A percentile compares a stretch with the other conserved stretches of the same genome.
phyloP scores from a whole-genome alignment of 2,329 filamentous ascomycete genomes.

The Sphaceloma murrayae region DNA sequence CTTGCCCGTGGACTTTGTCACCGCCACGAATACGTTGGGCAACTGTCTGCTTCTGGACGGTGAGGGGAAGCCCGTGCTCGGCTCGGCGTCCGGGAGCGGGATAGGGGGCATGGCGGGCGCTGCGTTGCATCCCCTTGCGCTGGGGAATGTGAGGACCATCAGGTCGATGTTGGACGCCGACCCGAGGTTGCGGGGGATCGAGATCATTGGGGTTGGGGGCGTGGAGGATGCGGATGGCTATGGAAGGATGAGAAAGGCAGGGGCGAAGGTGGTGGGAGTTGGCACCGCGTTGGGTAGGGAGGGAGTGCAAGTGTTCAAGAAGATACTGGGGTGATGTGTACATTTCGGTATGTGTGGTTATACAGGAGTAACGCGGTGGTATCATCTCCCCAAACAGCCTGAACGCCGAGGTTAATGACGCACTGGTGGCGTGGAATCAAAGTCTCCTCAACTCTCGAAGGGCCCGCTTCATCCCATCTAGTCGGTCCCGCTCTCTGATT shows the following conservation, averaged over 20 bases:
- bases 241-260: constrained; percentile 55
- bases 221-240: constrained; percentile 56
- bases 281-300: constrained; percentile 59
- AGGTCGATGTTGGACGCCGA: constrained; percentile 47
- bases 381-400: constrained; percentile 2
- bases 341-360: constrained; percentile 3
- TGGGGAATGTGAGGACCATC: constrained; percentile 68
- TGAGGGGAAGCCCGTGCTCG: constrained; percentile 32
- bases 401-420: background rate
- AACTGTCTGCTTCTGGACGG: constrained; percentile 50
- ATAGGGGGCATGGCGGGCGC: constrained; percentile 65
- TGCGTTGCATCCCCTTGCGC: constrained; percentile 60
- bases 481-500: constrained; percentile 64
- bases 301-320: constrained; percentile 53
- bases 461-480: constrained; percentile 73
- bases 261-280: constrained; percentile 57
- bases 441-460: constrained; percentile 46
- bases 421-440: background rate
- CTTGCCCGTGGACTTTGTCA: constrained; percentile 56
- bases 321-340: constrained; percentile 28
- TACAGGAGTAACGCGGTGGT: background rate
- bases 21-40: constrained; percentile 65
- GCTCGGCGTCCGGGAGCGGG: constrained; percentile 45
- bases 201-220: constrained; percentile 63
- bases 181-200: constrained; percentile 43